Evolutionary conservation across 176 grass and related monocot genomes (phyloP), one percentile per base, ranked within the genome.

Genomic region (Bromus sterilis): DNA sequence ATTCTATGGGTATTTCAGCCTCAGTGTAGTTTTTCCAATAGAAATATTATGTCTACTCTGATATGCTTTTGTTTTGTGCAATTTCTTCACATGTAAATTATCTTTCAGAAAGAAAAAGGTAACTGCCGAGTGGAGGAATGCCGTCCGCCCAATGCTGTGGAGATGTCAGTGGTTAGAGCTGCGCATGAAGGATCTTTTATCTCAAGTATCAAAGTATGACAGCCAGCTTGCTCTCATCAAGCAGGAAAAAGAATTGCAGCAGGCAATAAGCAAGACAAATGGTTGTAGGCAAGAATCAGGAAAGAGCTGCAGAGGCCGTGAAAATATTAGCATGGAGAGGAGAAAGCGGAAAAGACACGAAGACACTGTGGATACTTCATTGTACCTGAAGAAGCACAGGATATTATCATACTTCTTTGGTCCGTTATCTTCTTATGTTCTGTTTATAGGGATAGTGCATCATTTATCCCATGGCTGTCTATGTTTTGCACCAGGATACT

Each of bases 351-450:
- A 84, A 72, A 91, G 61, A 85, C 79, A 78, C 78, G 96, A 99
- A 86, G 91, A 95, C 28, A 86, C 23, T 42, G 23, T 71, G 36
- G 91, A 93, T 37, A 37, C 77, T n/a, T 84, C 86, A 42, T 84
- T 86, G 43, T 95, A 95, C 82, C 91, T 99, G 41, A 91, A 82
- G 13, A 88, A 85, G 66, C 88, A 90, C 70, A 87, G 66, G 26
- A 82, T 86, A 84, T 72, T 99, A 53, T 99, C 94, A 76, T 95
- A 92, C 60, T 92, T 92, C 75, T 88, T 93, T 90, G 96, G 96
- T 99, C 51, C 1, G 68, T 7, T 49, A 73, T 79, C 67, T 34
- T 61, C 39, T 83, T 66, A 29, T 80, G 82, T 26, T 77, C 61
- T 15, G 59, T 86, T 59, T 82, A 12, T 76, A 44, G 42, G 77